Evolutionary conservation across 345 rosid species (phyloP).

Genomic region (Populus simonii): DNA sequence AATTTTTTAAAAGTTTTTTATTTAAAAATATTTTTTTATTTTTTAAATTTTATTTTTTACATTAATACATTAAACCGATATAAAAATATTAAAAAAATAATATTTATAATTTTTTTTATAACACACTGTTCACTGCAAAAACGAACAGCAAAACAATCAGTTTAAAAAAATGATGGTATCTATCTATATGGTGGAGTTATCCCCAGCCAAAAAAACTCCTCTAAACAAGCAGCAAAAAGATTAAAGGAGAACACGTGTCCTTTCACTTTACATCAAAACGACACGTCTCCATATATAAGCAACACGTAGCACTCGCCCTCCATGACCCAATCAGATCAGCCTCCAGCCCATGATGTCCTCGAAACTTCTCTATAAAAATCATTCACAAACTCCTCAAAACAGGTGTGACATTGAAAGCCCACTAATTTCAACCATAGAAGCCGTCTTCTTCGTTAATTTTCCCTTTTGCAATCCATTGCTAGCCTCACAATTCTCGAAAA

Average conservation of each 20-base stretch:
- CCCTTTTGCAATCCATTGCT: not conserved
- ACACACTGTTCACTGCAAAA: too few relatives aligned
- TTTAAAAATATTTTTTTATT: too few relatives aligned
- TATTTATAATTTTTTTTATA: too few relatives aligned
- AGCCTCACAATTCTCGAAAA: too few relatives aligned
- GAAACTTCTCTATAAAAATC: not conserved
- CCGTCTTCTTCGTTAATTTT: not conserved
- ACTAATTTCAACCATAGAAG: not conserved
- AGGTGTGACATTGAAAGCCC: not conserved
- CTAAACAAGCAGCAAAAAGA: not conserved
- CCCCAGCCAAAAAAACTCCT: too few relatives aligned
- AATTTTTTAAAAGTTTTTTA: too few relatives aligned
- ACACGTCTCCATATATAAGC: not conserved
- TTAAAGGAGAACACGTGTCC: not conserved
- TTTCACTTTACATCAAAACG: not conserved
- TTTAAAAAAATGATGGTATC: too few relatives aligned
- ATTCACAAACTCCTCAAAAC: not conserved
- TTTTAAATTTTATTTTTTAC: too few relatives aligned
- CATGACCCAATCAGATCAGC: not conserved
- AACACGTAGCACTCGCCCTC: not conserved
- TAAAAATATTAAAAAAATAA: too few relatives aligned
- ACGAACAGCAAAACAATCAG: too few relatives aligned
- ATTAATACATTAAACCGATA: too few relatives aligned
- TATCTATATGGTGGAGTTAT: too few relatives aligned
- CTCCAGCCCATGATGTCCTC: not conserved